Evolutionary conservation across 2,329 filamentous ascomycete genomes (phyloP), one percentile per base, ranked within the genome.

Genomic region (Monosporascus sp.): DNA sequence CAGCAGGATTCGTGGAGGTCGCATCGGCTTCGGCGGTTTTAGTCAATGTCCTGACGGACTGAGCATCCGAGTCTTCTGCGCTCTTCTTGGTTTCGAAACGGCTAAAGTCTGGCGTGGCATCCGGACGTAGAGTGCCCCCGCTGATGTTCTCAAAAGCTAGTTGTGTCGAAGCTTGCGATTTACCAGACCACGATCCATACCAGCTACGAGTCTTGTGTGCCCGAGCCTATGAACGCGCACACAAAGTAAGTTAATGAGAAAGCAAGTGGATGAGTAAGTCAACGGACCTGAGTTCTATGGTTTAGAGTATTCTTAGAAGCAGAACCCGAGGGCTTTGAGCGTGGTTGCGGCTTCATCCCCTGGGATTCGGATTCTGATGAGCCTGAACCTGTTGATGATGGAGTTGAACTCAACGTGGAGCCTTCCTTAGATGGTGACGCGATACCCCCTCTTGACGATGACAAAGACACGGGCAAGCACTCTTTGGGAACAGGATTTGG

Each of bases 111-210:
- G 76, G 69, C 1, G 71, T 60, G 8, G 70, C 70, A n/a, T 63
- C 70, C 1, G 78, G 70, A 53, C 74, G 75, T 47, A 77, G 67
- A 3, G 78, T 82, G 47, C 77, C 80, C 31, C 81, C 83, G 46
- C 81, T 68, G 27, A 86, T 85, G 14, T 78, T 82, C 64, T 87
- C 83, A 57, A 75, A 76, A 3, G 81, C 81, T 45, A 87, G 71
- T 49, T 82, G 80, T 6, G 79, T 84, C 8, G 82, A 85, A 27
- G 83, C 75, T 17, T 73, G 70, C 6, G 82, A 79, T 62, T 85
- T 85, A 31, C 78, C 73, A 18, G 81, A 78, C 80, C 80, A 84
- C 18, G 82, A 81, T 50, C 81, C 80, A 65, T 85, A 85, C 83
- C 82, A 86, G 65, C 81, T 84, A 47, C 72, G 72, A 8, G 75